These are phyloP conservation scores for Melaleuca quinquenervia DNA, from an alignment of 345 rosid genomes.

Conservation along the genomic window DNA sequence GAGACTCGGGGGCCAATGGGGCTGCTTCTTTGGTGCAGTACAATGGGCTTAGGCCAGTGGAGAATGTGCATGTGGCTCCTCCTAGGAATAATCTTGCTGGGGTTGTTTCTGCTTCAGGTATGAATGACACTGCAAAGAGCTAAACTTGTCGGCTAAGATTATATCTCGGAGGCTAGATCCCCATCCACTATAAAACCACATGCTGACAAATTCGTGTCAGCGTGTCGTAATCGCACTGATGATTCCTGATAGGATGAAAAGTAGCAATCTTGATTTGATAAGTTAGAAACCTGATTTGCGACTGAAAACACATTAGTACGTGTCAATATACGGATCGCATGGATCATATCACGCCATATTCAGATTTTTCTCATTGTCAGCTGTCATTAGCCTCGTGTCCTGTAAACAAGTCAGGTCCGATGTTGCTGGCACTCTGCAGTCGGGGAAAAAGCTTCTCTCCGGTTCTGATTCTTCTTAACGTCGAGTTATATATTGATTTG, in stretches of 20 bases:
- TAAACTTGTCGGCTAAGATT: neutral
- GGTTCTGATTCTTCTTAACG: neutral
- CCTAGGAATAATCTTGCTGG: constrained; percentile 4
- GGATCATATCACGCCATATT: neutral
- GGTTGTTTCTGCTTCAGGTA: constrained; percentile 19
- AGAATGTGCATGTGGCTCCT: constrained; percentile 11
- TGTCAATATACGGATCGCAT: neutral
- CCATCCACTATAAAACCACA: neutral
- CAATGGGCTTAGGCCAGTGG: constrained; percentile 30
- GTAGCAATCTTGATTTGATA: neutral
- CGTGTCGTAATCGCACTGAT: neutral
- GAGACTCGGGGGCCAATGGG: constrained; percentile 14
- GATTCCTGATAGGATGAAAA: neutral
- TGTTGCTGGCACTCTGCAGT: neutral
- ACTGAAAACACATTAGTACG: neutral
- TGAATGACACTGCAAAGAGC: neutral
- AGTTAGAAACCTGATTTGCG: neutral
- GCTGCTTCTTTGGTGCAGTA: constrained; percentile 17
- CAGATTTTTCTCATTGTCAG: neutral
- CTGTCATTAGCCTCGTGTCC: neutral
- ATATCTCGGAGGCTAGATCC: neutral
- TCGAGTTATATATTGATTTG: too few relatives aligned
- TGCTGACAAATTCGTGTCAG: neutral
- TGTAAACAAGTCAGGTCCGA: neutral
- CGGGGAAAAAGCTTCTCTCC: neutral